phyloP scores from a whole-genome alignment of 1,139 yeast genomes.

The Hansenula anomala region DNA sequence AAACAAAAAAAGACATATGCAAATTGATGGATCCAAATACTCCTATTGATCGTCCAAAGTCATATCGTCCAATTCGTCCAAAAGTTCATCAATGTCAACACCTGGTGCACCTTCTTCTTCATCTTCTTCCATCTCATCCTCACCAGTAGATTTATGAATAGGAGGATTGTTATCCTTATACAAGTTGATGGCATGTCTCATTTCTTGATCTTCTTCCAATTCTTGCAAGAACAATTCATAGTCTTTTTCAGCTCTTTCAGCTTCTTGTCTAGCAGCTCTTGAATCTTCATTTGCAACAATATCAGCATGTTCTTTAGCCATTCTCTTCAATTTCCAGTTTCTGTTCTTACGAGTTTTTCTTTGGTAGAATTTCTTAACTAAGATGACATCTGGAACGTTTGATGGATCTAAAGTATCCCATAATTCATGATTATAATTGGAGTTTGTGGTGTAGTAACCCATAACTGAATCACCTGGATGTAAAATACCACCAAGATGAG shows the following conservation, averaged over 20 bases:
- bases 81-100: constrained; percentile 73
- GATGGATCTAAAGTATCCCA: constrained; percentile 64
- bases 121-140: constrained; percentile 40
- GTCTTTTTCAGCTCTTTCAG: constrained; percentile 90
- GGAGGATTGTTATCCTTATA: constrained; percentile 58
- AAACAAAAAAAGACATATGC: not conserved
- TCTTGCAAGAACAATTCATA: constrained; percentile 95
- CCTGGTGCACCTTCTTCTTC: constrained; percentile 75
- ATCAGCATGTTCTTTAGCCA: constrained; percentile 93
- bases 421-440: constrained; percentile 81
- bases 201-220: constrained; percentile 93
- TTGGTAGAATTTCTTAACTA: constrained; percentile 87
- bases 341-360: constrained; percentile 79
- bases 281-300: constrained; percentile 75
- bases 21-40: too few relatives aligned
- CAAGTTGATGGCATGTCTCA: constrained; percentile 84
- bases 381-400: constrained; percentile 79
- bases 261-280: constrained; percentile 80
- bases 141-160: constrained; percentile 21
- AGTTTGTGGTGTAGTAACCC: constrained; percentile 81
- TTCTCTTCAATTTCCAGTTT: constrained; percentile 94
- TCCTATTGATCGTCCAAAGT: constrained; percentile 50
- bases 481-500: constrained; percentile 88
- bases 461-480: constrained; percentile 95
- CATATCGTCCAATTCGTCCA: constrained; percentile 93